Conservation (phyloP, 768 basidiomycete genomes). For the Suillus hirtellus region DNA sequence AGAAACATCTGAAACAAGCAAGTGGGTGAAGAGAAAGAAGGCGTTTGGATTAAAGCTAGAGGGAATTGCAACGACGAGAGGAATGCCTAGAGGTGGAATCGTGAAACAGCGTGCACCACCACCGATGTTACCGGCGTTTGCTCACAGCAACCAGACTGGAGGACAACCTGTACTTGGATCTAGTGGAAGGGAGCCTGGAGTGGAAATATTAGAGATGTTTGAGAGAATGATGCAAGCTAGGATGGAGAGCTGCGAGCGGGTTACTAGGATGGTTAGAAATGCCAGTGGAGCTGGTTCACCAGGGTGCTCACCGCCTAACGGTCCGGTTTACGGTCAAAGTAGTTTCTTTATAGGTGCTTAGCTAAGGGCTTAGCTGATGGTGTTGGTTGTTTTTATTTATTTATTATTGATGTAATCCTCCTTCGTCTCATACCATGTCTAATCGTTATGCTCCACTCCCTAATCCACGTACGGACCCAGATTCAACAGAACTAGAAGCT, state of each 20-base stretch:
- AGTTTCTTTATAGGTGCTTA: conserved; percentile 7
- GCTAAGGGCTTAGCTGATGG: background rate
- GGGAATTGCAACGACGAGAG: conserved; percentile 37
- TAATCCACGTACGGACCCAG: conserved; percentile 50
- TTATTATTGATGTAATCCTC: background rate
- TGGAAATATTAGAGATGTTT: conserved; percentile 65
- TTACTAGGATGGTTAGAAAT: conserved; percentile 56
- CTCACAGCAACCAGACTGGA: conserved; percentile 1
- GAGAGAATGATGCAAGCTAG: conserved; percentile 72
- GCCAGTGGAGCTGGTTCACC: conserved; percentile 33
- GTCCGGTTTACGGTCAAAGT: conserved; percentile 4
- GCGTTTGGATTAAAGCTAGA: conserved; percentile 54
- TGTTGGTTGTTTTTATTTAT: background rate
- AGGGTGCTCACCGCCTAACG: background rate
- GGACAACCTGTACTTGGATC: conserved; percentile 26
- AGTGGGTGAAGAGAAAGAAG: conserved; percentile 60
- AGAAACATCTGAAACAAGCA: conserved; percentile 27
- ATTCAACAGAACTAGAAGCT: conserved; percentile 74
- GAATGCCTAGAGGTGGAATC: conserved; percentile 27
- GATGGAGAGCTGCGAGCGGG: conserved; percentile 73
- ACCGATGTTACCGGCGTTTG: conserved; percentile 28
- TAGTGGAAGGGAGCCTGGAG: conserved; percentile 39
- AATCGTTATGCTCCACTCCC: conserved; percentile 71
- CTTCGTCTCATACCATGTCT: conserved; percentile 36
- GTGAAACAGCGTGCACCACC: conserved; percentile 33